Percentiles rank a stretch among this genome's conserved stretches.
Conservation (phyloP, 2,329 filamentous ascomycete species). For the Colletotrichum sp. region DNA sequence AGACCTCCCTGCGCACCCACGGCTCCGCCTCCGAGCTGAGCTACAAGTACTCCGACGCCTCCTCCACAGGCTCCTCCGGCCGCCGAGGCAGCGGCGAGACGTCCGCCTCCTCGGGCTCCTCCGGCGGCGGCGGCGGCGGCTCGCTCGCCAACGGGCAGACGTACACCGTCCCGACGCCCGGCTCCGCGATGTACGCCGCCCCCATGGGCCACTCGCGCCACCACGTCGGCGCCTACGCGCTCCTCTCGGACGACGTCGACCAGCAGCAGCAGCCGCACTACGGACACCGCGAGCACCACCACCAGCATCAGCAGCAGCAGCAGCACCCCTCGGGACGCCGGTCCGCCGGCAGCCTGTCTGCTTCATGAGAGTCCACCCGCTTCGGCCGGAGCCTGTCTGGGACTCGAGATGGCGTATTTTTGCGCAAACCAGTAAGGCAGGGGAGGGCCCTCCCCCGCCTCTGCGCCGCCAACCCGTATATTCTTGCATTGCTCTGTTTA, state of each 20-base stretch:
- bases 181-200: slow-evolving; percentile 8
- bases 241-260: slow-evolving; percentile 3
- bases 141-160: slow-evolving; percentile 15
- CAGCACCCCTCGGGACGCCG: background rate
- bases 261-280: background rate
- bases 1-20: slow-evolving; percentile 14
- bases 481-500: background rate
- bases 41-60: slow-evolving; percentile 22
- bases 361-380: background rate
- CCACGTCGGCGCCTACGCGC: background rate
- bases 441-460: background rate
- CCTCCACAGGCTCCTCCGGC: background rate
- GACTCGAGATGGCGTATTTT: background rate
- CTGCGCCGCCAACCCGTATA: background rate
- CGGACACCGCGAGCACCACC: background rate
- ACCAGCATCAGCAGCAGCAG: background rate
- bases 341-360: background rate
- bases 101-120: background rate
- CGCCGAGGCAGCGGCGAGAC: slow-evolving; percentile 14
- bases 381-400: background rate
- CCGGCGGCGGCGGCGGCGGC: background rate
- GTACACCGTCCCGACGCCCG: slow-evolving; percentile 15
- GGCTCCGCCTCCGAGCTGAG: slow-evolving; percentile 15
- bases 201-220: background rate
- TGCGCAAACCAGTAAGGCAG: background rate